A percentile compares a stretch with the other conserved stretches of the same genome.
Conservation (phyloP, 2,329 filamentous ascomycete species). For the Beauveria australis region DNA sequence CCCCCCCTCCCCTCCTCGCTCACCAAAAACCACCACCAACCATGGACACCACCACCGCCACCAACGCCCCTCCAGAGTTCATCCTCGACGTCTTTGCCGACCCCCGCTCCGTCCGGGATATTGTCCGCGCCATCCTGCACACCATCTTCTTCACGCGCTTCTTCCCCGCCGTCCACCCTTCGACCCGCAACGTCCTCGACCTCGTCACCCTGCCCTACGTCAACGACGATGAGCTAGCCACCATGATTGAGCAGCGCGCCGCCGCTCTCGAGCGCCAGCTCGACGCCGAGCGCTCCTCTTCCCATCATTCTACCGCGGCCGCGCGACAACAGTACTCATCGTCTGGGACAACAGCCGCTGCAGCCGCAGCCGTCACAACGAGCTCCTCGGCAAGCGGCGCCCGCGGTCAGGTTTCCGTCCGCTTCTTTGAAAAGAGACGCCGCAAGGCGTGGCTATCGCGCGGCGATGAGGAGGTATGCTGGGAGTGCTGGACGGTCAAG, state of each 20-base stretch:
- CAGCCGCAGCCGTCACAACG: slow-evolving; percentile 13
- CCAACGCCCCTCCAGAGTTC: slow-evolving; percentile 63
- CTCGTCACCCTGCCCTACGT: slow-evolving; percentile 75
- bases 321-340: slow-evolving; percentile 12
- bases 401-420: slow-evolving; percentile 73
- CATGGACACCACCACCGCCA: slow-evolving; percentile 32
- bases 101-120: slow-evolving; percentile 79
- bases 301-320: slow-evolving; percentile 18
- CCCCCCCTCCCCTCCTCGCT: background rate
- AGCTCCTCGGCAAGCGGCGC: slow-evolving; percentile 31
- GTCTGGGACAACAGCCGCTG: background rate
- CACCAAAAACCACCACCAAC: background rate
- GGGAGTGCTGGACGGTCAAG: slow-evolving; percentile 93
- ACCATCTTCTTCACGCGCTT: slow-evolving; percentile 99
- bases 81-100: slow-evolving; percentile 91
- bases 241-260: slow-evolving; percentile 83
- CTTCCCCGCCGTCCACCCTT: slow-evolving; percentile 78
- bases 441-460: slow-evolving; percentile 72
- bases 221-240: slow-evolving; percentile 83
- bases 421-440: slow-evolving; percentile 91
- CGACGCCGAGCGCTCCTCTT: slow-evolving; percentile 44
- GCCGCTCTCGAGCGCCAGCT: slow-evolving; percentile 72
- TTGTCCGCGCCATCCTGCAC: slow-evolving; percentile 89
- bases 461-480: slow-evolving; percentile 88
- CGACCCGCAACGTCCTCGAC: slow-evolving; percentile 82